These are phyloP conservation scores for Cryphonectria radicalis DNA, from an alignment of 2,329 filamentous ascomycete genomes.

Conservation along the genomic window DNA sequence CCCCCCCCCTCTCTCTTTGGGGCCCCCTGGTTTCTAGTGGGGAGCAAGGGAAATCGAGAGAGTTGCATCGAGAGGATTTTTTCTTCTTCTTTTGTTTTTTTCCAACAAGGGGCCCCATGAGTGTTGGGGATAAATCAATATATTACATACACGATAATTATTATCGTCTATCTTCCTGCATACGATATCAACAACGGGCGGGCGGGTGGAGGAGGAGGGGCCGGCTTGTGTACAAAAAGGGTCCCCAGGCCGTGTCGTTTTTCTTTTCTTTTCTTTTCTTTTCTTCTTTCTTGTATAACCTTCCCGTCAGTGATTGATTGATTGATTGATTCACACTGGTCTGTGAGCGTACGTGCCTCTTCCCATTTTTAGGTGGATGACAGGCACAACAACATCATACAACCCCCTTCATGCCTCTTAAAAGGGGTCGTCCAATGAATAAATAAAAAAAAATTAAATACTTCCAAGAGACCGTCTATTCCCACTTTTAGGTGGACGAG, in stretches of 20 bases:
- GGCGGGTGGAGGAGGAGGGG: background rate
- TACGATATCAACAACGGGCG: background rate
- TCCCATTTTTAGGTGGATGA: slow-evolving; percentile 30
- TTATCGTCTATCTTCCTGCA: background rate
- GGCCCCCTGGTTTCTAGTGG: background rate
- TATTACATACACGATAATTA: background rate
- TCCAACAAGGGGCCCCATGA: background rate
- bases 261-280: background rate
- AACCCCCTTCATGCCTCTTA: background rate
- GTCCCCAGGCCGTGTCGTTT: background rate
- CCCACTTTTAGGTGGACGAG: slow-evolving; percentile 9
- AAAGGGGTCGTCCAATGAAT: background rate
- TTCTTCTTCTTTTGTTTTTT: background rate
- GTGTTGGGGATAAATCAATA: too few relatives aligned
- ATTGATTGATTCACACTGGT: background rate
- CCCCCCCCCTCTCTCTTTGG: too few relatives aligned
- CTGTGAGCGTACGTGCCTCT: background rate
- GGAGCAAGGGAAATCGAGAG: background rate
- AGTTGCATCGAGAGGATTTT: background rate
- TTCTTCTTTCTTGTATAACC: background rate
- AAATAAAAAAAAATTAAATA: background rate
- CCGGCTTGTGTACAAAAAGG: background rate
- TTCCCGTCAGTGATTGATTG: background rate
- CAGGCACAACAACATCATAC: background rate
- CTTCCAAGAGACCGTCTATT: background rate